Base-by-base conservation (phyloP, 1,284 basidiomycete genomes). In the Vanrija humicola region DNA sequence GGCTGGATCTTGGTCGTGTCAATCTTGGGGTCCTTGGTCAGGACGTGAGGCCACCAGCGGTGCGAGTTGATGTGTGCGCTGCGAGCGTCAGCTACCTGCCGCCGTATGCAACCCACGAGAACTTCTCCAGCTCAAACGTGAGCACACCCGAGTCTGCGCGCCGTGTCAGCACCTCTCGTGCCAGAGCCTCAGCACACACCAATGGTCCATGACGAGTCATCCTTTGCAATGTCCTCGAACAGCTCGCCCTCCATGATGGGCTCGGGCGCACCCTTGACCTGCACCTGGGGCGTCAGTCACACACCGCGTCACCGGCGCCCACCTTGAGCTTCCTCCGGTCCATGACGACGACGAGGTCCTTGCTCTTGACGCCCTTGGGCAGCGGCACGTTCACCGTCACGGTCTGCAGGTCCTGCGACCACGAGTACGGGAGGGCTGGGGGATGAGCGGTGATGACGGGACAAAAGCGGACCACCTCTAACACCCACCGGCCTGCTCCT, bases 41-140 rank as follows among this genome's bases (percentile, higher is more conserved):
- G 80, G 59, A 98, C 89, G 72, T 98, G 93, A 72, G 92, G 90
- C 96, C 96, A 99, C 96, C 96, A 98, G 54, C 89, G 85, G 75
- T 69, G 67, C 1, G 66, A 63, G 16, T 63, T 53, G 45, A 74
- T 68, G 51, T 73, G 72, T 4, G 66, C 67, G 25, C 68, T 70
- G 51, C 18, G 21, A 55, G 28, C 28, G 23, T 49, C 26, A 48
- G 38, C 21, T 23, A 23, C 21, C 21, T 47, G 56, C 10, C 38
- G 58, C 9, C n/a, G 16, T 34, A 14, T 21, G 38, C 19, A 5
- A 59, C 69, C 54, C 48, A 75, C 73, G 72, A 72, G 15, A 69
- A 47, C 56, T 77, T 77, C 56, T 77, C 75, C n/a, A 77, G 64
- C 58, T 78, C 76, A 28, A 77, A 70, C 1, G 63, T 70, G 34